phyloP scores from a whole-genome alignment of 345 rosid genomes.

The Lepidium didymum region DNA sequence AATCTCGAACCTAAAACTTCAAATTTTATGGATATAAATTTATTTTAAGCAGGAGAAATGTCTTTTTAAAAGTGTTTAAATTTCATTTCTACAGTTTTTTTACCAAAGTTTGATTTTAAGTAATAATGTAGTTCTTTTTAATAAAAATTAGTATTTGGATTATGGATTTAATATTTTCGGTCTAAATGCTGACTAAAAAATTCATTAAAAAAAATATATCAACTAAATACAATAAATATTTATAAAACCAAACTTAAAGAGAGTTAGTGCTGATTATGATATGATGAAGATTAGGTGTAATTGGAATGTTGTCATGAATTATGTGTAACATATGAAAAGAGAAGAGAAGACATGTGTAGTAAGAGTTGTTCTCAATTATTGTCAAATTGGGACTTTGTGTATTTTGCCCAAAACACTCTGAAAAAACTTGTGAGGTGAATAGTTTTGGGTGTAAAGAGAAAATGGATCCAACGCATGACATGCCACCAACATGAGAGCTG shows the following conservation, averaged over 20 bases:
- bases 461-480: conserved; percentile 27
- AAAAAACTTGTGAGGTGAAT: conserved; percentile 5
- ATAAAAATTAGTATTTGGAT: too few relatives aligned
- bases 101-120: too few relatives aligned
- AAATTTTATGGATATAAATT: neutral
- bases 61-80: too few relatives aligned
- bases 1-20: neutral
- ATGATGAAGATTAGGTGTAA: neutral
- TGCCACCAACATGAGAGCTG: conserved; percentile 27
- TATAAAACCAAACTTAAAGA: neutral
- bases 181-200: too few relatives aligned
- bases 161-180: too few relatives aligned
- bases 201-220: too few relatives aligned
- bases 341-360: conserved; percentile 14
- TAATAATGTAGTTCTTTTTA: too few relatives aligned
- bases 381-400: conserved; percentile 6
- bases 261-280: neutral
- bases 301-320: neutral
- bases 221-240: neutral
- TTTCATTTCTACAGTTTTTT: too few relatives aligned
- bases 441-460: conserved; percentile 22
- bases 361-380: conserved; percentile 20
- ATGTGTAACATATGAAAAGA: neutral
- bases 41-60: neutral
- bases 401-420: conserved; percentile 6